phyloP scores from a whole-genome alignment of 352 stramenopile genomes.

The Phytopythium aichiense region DNA sequence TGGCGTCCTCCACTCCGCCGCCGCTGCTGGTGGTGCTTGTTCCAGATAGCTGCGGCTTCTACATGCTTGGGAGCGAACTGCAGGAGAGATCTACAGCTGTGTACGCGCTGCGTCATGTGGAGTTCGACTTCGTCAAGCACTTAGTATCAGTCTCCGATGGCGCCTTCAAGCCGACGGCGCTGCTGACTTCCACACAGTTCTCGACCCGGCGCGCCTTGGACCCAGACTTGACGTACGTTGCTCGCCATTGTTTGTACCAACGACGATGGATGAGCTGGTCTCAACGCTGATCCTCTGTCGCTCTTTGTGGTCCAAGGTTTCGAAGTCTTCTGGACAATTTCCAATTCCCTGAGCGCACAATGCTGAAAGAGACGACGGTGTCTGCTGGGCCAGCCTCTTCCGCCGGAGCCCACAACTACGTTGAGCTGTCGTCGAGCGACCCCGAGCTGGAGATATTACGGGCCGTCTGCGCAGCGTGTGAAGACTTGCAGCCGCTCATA shows the following conservation, averaged over 20 bases:
- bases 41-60: neutral
- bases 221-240: slow-evolving; percentile 32
- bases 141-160: slow-evolving; percentile 47
- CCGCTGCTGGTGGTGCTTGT: neutral
- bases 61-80: neutral
- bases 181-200: slow-evolving; percentile 44
- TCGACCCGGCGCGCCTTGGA: slow-evolving; percentile 32
- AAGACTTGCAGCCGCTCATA: neutral
- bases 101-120: slow-evolving; percentile 44
- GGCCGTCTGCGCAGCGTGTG: slow-evolving; percentile 21
- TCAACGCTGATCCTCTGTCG: neutral
- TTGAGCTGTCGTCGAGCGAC: slow-evolving; percentile 40
- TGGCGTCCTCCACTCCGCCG: slow-evolving; percentile 7
- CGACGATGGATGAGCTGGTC: neutral
- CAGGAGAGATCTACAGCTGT: slow-evolving; percentile 7
- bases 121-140: slow-evolving; percentile 57
- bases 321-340: slow-evolving; percentile 54
- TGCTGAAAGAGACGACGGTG: slow-evolving; percentile 42
- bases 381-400: slow-evolving; percentile 10
- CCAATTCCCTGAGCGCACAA: slow-evolving; percentile 37
- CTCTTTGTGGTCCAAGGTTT: slow-evolving; percentile 28
- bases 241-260: neutral
- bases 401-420: slow-evolving; percentile 25
- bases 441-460: slow-evolving; percentile 33
- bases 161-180: slow-evolving; percentile 36